Evolutionary conservation across 208 protist genomes (phyloP), one percentile per base, ranked within the genome.

Genomic region (Phytomonas sp.): DNA sequence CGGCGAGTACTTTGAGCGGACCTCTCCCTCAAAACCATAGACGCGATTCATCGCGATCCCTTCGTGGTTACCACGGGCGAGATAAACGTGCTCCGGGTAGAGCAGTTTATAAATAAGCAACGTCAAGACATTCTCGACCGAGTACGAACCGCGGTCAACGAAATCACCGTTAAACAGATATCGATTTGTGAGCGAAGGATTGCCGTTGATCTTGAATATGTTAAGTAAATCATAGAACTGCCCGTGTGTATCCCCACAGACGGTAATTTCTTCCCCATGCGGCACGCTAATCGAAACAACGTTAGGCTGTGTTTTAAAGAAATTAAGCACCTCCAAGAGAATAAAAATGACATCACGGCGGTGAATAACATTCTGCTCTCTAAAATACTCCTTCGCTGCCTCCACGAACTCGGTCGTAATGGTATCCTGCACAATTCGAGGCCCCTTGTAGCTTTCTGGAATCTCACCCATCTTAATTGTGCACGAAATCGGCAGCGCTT

Each of bases 231-330:
- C 98, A 78, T 98, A 99, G 79, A 91, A 99, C 83, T 99, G 98
- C 10, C 98, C 98, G 85, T 99, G 98, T 10, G 96, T 98, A 81
- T 99, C 98, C 62, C 98, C 98, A 87, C 97, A 99, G 30, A 99
- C 96, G 23, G 94, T 99, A 70, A 99, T 94, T 31, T 89, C 80
- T 62, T 89, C 73, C 32, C 78, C 81, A 31, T 89, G 80, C 11
- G 92, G 85, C n/a, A 98, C 78, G 3, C 86, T 83, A 52, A 99
- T 87, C 11, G 75, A 64, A 0, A 96, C 89, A 77, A 94, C 87
- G 76, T 97, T 97, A 6, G 93, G 91, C 61, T 79, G 87, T 63
- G 76, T 78, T 61, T 88, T 85, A 67, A 95, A 93, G 16, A 93
- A 61, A 36, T 88, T 87, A 29, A 94, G 74, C 11, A 91, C 67